Evolutionary conservation across 75 land plant species (phyloP).

Genomic region (Sequoiadendron giganteum): DNA sequence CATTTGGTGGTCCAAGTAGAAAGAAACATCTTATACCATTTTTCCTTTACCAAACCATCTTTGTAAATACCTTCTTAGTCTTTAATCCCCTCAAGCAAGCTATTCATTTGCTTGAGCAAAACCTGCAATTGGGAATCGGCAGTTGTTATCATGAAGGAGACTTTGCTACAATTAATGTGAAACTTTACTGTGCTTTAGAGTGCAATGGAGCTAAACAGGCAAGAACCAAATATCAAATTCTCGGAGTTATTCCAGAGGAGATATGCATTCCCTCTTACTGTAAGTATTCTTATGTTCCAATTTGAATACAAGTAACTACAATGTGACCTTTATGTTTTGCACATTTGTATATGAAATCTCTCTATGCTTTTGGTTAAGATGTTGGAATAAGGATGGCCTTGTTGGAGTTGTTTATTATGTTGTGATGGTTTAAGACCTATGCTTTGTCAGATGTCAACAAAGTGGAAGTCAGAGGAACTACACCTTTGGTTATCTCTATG

Average conservation of each 20-base stretch:
- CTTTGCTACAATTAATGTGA: not conserved
- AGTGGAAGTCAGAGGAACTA: not conserved
- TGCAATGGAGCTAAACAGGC: constrained; percentile 6
- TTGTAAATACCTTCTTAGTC: not conserved
- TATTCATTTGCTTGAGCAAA: not conserved
- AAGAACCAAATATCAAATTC: not conserved
- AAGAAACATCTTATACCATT: not conserved
- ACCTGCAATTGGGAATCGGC: not conserved
- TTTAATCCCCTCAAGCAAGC: not conserved
- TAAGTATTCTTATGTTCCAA: not conserved
- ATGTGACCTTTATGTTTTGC: not conserved
- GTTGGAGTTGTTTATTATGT: not conserved
- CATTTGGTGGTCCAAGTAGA: not conserved
- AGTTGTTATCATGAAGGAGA: not conserved
- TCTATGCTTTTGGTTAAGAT: not conserved
- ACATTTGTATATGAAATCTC: not conserved
- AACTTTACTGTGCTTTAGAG: not conserved
- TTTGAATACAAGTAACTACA: not conserved
- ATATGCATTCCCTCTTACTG: constrained; percentile 14
- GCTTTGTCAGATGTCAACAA: not conserved
- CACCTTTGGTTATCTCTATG: not conserved
- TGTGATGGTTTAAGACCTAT: not conserved
- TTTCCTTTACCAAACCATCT: not conserved
- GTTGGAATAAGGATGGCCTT: not conserved
- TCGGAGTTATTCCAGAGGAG: constrained; percentile 3